A percentile compares a stretch with the other conserved stretches of the same genome.
Conservation (phyloP, 805 yeast species). For the Cyberlindnera mycetangii region DNA sequence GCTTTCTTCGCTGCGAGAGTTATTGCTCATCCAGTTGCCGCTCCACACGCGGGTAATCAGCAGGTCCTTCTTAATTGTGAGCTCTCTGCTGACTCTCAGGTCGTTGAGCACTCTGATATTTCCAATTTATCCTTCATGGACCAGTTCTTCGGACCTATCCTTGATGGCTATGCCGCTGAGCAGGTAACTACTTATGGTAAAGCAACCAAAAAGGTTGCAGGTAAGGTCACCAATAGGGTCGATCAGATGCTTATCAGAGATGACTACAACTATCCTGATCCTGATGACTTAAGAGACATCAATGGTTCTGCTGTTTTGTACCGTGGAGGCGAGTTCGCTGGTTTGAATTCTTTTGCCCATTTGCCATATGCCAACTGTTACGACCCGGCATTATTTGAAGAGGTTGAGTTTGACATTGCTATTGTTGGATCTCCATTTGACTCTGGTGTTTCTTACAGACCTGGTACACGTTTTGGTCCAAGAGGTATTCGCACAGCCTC, state of each 20-base stretch:
- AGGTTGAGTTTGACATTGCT: slow-evolving; percentile 32
- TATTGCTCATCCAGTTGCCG: slow-evolving; percentile 25
- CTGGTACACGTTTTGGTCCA: slow-evolving; percentile 55
- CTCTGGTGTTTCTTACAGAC: slow-evolving; percentile 48
- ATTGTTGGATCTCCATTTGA: slow-evolving; percentile 57
- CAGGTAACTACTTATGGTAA: slow-evolving; percentile 23
- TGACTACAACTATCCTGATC: slow-evolving; percentile 34
- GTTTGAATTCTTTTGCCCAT: slow-evolving; percentile 54
- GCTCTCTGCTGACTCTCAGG: slow-evolving; percentile 9
- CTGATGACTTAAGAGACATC: slow-evolving; percentile 37
- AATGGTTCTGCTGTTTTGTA: slow-evolving; percentile 38
- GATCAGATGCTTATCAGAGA: slow-evolving; percentile 33
- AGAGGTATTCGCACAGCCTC: slow-evolving; percentile 45
- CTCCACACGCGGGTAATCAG: slow-evolving; percentile 19
- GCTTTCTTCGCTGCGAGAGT: slow-evolving; percentile 11
- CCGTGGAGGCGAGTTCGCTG: slow-evolving; percentile 47
- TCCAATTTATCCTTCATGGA: slow-evolving; percentile 33
- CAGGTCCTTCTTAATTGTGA: slow-evolving; percentile 27
- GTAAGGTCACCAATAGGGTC: slow-evolving; percentile 30
- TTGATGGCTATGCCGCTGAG: slow-evolving; percentile 29
- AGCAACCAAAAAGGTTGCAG: slow-evolving; percentile 28
- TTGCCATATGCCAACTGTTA: slow-evolving; percentile 46
- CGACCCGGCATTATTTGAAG: slow-evolving; percentile 36
- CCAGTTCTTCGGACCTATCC: slow-evolving; percentile 33
- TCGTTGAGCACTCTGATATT: slow-evolving; percentile 6